Conservation (phyloP, 495 filamentous ascomycete genomes). For the Clohesyomyces aquaticus region DNA sequence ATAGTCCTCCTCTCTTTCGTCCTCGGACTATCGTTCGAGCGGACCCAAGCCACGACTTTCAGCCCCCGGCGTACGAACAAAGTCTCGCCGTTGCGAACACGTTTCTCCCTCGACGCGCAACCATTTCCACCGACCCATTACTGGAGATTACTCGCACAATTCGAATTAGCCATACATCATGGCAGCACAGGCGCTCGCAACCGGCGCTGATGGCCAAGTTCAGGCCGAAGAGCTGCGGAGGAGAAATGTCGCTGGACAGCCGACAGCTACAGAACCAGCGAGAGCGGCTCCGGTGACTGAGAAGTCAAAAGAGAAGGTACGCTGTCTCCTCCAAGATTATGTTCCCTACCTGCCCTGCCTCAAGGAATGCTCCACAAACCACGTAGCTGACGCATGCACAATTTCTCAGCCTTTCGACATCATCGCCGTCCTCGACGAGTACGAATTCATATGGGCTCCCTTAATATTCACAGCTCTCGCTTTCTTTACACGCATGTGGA, state of each 20-base stretch:
- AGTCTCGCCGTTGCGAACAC: conserved; percentile 4
- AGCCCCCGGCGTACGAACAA: conserved; percentile 16
- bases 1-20: conserved; percentile 33
- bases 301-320: conserved; percentile 69
- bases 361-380: neutral
- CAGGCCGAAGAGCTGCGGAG: conserved; percentile 69
- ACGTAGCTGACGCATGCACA: conserved; percentile 10
- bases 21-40: neutral
- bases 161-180: conserved; percentile 32
- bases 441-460: conserved; percentile 86
- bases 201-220: conserved; percentile 61
- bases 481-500: conserved; percentile 93
- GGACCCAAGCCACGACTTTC: conserved; percentile 10
- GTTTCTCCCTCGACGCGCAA: neutral
- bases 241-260: conserved; percentile 69
- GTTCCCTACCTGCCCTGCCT: neutral
- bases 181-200: conserved; percentile 50
- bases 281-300: conserved; percentile 56
- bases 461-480: conserved; percentile 84
- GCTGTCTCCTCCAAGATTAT: neutral
- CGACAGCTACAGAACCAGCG: conserved; percentile 40
- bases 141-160: neutral
- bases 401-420: conserved; percentile 51
- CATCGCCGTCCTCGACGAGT: conserved; percentile 69
- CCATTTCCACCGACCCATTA: neutral